These are phyloP conservation scores for Mycena amicta DNA, from an alignment of 768 basidiomycete species.

Conservation along the genomic window DNA sequence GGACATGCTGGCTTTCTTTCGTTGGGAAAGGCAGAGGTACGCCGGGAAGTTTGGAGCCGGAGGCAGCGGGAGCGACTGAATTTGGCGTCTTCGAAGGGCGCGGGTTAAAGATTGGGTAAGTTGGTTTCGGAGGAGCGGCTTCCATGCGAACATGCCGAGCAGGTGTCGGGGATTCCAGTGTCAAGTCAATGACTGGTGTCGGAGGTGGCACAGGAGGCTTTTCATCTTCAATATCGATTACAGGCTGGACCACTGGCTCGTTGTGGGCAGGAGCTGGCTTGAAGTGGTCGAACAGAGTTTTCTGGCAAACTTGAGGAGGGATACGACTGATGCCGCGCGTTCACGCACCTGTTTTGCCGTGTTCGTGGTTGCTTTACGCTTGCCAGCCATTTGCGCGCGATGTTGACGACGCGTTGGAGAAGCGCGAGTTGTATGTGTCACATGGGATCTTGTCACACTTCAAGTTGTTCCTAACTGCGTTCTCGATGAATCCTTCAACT, in stretches of 20 bases:
- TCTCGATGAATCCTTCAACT: background rate
- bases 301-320: conserved; percentile 33
- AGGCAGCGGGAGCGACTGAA: background rate
- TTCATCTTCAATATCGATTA: conserved; percentile 18
- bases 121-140: conserved; percentile 28
- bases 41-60: conserved; percentile 5
- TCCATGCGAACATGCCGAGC: background rate
- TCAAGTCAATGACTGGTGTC: conserved; percentile 3
- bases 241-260: too few relatives aligned
- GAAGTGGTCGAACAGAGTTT: conserved; percentile 45
- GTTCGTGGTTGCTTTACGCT: background rate
- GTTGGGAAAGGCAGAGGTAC: conserved; percentile 49
- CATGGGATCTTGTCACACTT: too few relatives aligned
- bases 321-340: background rate
- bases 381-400: background rate
- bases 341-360: background rate
- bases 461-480: too few relatives aligned
- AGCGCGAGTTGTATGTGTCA: conserved; percentile 25
- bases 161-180: background rate
- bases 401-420: conserved; percentile 1
- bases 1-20: conserved; percentile 58
- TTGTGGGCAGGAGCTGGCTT: conserved; percentile 17
- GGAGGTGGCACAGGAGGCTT: conserved; percentile 1
- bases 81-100: conserved; percentile 25
- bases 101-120: conserved; percentile 51